Evolutionary conservation across 441 rosid genomes (phyloP), one percentile per base, ranked within the genome.

Genomic region (Macaranga tanarius): DNA sequence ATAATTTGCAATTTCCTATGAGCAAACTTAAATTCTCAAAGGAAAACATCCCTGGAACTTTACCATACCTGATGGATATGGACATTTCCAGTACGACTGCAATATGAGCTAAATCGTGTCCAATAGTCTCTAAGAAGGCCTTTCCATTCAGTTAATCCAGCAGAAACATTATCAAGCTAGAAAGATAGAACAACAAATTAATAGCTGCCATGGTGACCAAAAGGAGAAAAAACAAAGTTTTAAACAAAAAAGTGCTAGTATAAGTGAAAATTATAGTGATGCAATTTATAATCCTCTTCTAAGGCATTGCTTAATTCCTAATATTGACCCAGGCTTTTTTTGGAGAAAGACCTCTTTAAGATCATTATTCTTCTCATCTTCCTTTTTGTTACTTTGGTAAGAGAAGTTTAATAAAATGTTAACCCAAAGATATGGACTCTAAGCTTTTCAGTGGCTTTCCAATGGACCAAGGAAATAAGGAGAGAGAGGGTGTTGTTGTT

Each of bases 111-210:
- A 85, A 93, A 95, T 69, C 98, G 87, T 58, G 93, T 84, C 98
- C 99, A 95, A 75, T 93, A 95, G 84, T 93, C 97, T 75, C 73
- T 79, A 48, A 95, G 94, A 62, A 95, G 97, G 77, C 97, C 98
- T 84, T 95, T 93, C 99, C 99, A 95, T 79, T 95, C 97, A 73
- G 98, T 95, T 79, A 87, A 73, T 61, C 99, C 99, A 80, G 91
- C 89, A 77, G 97, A 95, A 79, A 95, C 97, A 79, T 95, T 93
- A 85, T 95, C 99, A 50, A 95, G 98, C 99, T 95, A 72, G 65
- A n/a, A 81, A 70, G 67, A 72, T 7, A 42, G 17, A 45, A 67
- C 20, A 67, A 73, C 48, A 50, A 64, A 80, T 63, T 63, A 72
- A 51, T 57, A 69, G 67, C 45, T 56, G 55, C 59, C 52, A 48